These are phyloP conservation scores for Haplosporangium gracile DNA, from an alignment of 192 early-diverging fungal genomes.

Conservation along the genomic window DNA sequence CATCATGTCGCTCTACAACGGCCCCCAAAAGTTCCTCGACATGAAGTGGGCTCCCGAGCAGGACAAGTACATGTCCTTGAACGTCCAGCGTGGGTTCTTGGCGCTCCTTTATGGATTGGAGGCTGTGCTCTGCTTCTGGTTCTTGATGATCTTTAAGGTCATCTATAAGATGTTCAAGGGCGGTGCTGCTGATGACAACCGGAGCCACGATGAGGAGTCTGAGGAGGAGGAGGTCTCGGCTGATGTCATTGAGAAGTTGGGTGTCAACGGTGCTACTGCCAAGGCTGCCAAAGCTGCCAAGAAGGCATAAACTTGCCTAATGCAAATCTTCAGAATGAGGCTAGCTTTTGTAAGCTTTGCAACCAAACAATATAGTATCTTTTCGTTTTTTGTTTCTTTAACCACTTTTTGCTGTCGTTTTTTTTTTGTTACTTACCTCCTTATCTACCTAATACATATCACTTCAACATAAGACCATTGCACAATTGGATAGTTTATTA, in stretches of 20 bases:
- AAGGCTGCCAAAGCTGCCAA: not conserved
- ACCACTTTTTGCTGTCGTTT: not conserved
- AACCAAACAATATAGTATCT: not conserved
- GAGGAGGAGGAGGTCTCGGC: slow-evolving; percentile 23
- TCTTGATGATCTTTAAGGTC: slow-evolving; percentile 75
- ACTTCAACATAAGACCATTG: not conserved
- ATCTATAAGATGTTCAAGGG: slow-evolving; percentile 72
- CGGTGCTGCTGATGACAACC: slow-evolving; percentile 76
- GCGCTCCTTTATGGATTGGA: slow-evolving; percentile 74
- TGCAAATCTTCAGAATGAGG: too few species aligned
- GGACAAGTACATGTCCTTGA: slow-evolving; percentile 64
- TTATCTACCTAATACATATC: slow-evolving; percentile 6
- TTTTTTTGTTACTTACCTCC: not conserved
- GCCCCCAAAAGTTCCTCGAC: slow-evolving; percentile 63
- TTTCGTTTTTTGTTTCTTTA: slow-evolving; percentile 11
- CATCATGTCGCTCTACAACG: slow-evolving; percentile 71
- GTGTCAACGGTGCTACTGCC: not conserved
- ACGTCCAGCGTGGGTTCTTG: slow-evolving; percentile 67
- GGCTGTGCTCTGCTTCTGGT: slow-evolving; percentile 83
- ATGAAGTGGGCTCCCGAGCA: slow-evolving; percentile 70
- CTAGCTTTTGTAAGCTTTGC: not conserved
- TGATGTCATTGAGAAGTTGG: slow-evolving; percentile 22
- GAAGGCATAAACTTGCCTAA: slow-evolving; percentile 16
- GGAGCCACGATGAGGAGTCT: slow-evolving; percentile 68
- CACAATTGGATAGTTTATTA: too few species aligned